Evolutionary conservation across 2,329 filamentous ascomycete species (phyloP).

Genomic region (Fusarium equiseti): DNA sequence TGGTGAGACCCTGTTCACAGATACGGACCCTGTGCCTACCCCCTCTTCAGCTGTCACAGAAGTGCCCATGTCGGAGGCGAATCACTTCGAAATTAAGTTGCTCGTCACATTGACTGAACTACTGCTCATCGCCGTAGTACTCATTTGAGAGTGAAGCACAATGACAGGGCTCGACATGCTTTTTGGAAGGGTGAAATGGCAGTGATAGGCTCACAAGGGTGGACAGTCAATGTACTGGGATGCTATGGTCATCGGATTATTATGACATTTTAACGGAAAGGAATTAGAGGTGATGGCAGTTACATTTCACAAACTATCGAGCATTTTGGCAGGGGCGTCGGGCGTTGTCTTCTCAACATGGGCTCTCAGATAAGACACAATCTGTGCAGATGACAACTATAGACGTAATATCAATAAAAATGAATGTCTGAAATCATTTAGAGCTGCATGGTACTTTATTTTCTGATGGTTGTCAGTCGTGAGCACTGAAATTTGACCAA

Average conservation of each 20-base stretch:
- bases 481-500: background rate
- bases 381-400: background rate
- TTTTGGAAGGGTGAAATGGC: background rate
- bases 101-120: conserved; percentile 44
- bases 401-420: background rate
- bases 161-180: background rate
- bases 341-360: background rate
- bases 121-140: conserved; percentile 44
- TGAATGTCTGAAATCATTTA: background rate
- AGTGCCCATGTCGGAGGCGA: conserved; percentile 48
- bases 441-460: too few relatives aligned
- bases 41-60: conserved; percentile 43
- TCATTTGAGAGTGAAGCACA: background rate
- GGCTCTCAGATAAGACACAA: background rate
- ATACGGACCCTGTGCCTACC: conserved; percentile 31
- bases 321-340: background rate
- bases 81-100: conserved; percentile 34
- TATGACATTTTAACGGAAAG: background rate
- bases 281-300: background rate
- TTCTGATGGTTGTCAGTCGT: background rate
- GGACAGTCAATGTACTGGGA: background rate
- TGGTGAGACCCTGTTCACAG: conserved; percentile 28
- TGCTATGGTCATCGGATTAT: background rate
- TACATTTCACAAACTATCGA: background rate
- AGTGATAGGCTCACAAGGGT: too few relatives aligned